Percentiles rank a stretch among this genome's conserved stretches.
These are phyloP conservation scores for Eutrema salsugineum DNA, from an alignment of 441 rosid species.

Conservation along the genomic window DNA sequence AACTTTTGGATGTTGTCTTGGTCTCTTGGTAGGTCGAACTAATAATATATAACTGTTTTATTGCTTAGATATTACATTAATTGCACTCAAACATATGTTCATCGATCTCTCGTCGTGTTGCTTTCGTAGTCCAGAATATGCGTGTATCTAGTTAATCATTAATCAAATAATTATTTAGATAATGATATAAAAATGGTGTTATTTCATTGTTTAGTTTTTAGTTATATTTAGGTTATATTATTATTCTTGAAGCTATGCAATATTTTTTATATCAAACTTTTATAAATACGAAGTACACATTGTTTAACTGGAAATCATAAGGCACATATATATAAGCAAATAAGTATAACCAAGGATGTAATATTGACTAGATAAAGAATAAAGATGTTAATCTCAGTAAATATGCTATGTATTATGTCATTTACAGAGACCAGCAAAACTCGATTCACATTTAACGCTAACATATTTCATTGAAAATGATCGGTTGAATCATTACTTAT, in stretches of 20 bases:
- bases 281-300: neutral
- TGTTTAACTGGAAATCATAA: neutral
- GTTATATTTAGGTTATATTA: neutral
- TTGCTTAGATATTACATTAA: conserved; percentile 18
- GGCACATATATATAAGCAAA: neutral
- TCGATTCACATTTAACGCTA: neutral
- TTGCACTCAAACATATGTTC: neutral
- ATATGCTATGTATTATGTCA: neutral
- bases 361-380: neutral
- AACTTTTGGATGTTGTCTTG: conserved; percentile 29
- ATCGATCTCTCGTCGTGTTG: conserved; percentile 12
- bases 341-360: neutral
- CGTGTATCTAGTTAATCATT: neutral
- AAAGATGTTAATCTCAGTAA: neutral
- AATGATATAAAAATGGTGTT: neutral
- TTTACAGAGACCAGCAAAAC: neutral
- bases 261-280: neutral
- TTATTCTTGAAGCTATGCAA: neutral
- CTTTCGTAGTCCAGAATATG: neutral
- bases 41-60: neutral
- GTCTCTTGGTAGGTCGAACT: conserved; percentile 24
- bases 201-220: neutral
- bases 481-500: neutral
- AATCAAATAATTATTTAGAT: neutral
- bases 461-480: neutral